Evolutionary conservation across 108 stramenopile genomes (phyloP), one percentile per base, ranked within the genome.

Genomic region (Cyclotella baltica): DNA sequence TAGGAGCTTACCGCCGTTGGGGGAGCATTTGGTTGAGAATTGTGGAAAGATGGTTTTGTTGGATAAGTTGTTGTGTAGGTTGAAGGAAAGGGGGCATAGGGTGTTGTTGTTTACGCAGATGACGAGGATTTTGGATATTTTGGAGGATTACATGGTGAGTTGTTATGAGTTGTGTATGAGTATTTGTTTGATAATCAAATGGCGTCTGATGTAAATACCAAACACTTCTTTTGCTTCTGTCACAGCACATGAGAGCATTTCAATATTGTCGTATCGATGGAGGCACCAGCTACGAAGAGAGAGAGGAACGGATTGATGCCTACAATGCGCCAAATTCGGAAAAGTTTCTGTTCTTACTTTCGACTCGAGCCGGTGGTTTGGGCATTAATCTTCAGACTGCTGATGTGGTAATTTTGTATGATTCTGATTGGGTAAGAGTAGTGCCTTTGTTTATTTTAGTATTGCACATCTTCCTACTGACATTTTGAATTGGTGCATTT

Each of bases 191-290:
- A n/a, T n/a, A 48, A n/a, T 4, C 55, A 10, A 3, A 23, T 56
- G 20, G 23, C 25, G 55, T 0, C 55, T 22, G 1, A 23, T 1
- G 1, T 27, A 11, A 25, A 23, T 5, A 56, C 11, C 25, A 25
- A 25, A 0, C 20, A 23, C 55, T 25, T 25, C 20, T 20, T 53
- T 4, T 27, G 20, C 11, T 56, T 27, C 5, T 0, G 11, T 56
- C 40, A 11, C 55, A 56, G 59, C 86, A 89, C 22, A 95, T 95
- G 92, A 71, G 96, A 40, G 85, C 84, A 46, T 94, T 89, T 73
- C 69, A 91, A 67, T 99, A 98, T 77, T 98, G 98, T 76, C 95
- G 99, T 18, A 98, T 99, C 67, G 99, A 99, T 85, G 99, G 99
- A 31, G 96, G 95, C 77, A 99, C 99, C 0, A 78, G 84, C 25